Evolutionary conservation across 2,329 filamentous ascomycete genomes (phyloP), one percentile per base, ranked within the genome.

Genomic region (Tolypocladium tropicale): DNA sequence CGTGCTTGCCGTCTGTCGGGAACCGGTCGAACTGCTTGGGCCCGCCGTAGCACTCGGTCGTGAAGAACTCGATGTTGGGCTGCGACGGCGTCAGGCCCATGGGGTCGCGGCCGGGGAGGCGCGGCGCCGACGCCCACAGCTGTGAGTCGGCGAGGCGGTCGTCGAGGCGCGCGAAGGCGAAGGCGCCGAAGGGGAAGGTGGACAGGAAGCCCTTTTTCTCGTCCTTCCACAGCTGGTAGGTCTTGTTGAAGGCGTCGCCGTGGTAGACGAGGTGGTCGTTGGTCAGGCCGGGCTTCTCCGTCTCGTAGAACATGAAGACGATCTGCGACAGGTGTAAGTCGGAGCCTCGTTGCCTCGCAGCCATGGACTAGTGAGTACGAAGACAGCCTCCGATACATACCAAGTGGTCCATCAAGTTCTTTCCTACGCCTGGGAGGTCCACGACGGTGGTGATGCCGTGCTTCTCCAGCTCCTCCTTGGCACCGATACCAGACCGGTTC

Each of bases 31-130:
- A 84, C 57, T 83, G 79, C 59, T 81, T 82, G 0, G 82, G 81
- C 0, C 80, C 80, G 4, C 80, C 80, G 60, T 84, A 84, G 62
- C 79, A 80, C 63, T 85, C 82, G 0, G 82, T 84, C 34, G 75
- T 81, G 68, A 84, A 85, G 67, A 84, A 79, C 62, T 86, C 83
- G 52, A 84, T 65, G 61, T 85, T 82, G 0, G 83, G 81, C 62
- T 86, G 83, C 6, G 68, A 66, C 0, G 72, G 68, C 0, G 76
- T 77, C 18, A 86, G 69, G 21, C 79, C 81, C 83, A 87, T 86
- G 0, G 84, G 81, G 61, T 86, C 84, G 5, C 83, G 78, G 4
- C 78, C 79, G 30, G 73, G 66, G 37, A 70, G 54, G 6, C 76
- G 72, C 0, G 74, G 68, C 0, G 81, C 78, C 5, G 73, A 68